phyloP scores from a whole-genome alignment of 495 filamentous ascomycete species.

The Lineolata rhizophorae region DNA sequence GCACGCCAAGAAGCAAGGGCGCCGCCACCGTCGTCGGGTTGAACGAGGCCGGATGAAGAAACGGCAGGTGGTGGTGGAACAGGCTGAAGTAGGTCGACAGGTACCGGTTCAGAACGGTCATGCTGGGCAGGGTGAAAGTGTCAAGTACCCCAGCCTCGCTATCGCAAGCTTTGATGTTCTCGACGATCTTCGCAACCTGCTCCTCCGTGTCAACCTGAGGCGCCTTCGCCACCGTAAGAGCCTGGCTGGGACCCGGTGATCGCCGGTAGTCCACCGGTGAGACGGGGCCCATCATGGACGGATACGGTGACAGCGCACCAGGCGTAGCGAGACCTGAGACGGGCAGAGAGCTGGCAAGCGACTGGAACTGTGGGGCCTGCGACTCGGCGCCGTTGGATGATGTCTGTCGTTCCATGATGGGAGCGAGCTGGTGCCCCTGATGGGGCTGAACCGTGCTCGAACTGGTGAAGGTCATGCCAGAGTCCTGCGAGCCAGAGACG shows the following conservation, averaged over 20 bases:
- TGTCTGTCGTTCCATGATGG: constrained; percentile 42
- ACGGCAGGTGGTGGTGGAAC: constrained; percentile 92
- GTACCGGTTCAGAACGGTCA: constrained; percentile 64
- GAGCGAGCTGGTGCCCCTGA: constrained; percentile 35
- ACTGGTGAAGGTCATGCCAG: constrained; percentile 32
- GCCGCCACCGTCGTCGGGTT: constrained; percentile 53
- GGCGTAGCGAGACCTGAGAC: constrained; percentile 53
- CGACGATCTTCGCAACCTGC: constrained; percentile 58
- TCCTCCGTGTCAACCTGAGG: constrained; percentile 41
- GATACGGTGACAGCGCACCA: constrained; percentile 60
- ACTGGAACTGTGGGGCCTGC: constrained; percentile 37
- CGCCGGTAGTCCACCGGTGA: constrained; percentile 48
- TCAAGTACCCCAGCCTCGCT: constrained; percentile 64
- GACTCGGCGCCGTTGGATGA: constrained; percentile 35
- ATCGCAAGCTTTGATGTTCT: constrained; percentile 65
- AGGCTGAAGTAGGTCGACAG: constrained; percentile 89
- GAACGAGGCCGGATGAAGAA: constrained; percentile 88
- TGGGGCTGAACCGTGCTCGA: constrained; percentile 29
- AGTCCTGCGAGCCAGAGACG: constrained; percentile 43
- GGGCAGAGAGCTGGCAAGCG: constrained; percentile 46
- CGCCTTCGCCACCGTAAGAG: constrained; percentile 19
- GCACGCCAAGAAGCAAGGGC: constrained; percentile 66
- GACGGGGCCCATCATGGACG: constrained; percentile 48
- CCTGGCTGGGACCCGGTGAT: constrained; percentile 35
- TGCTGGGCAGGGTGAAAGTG: constrained; percentile 67